phyloP scores from a whole-genome alignment of 495 filamentous ascomycete genomes.

The Podospora tetraspora region DNA sequence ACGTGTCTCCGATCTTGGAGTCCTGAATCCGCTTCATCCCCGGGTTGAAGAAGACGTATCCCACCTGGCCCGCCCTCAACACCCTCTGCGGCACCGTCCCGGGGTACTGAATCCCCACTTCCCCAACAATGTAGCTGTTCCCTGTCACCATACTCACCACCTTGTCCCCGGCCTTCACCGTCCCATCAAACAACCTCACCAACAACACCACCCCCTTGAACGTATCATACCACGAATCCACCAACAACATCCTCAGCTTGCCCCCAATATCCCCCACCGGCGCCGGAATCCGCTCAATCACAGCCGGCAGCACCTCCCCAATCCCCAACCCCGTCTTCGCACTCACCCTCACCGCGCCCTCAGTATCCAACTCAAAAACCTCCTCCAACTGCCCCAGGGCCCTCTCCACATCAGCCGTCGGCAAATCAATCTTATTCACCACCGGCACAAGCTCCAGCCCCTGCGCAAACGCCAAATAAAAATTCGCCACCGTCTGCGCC shows the following conservation, averaged over 20 bases:
- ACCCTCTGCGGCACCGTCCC: conserved; percentile 73
- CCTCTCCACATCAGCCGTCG: conserved; percentile 75
- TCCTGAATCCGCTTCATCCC: conserved; percentile 96
- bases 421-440: conserved; percentile 92
- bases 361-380: conserved; percentile 82
- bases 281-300: conserved; percentile 78
- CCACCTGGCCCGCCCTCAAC: conserved; percentile 86
- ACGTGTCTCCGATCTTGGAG: conserved; percentile 93
- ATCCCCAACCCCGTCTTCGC: conserved; percentile 93
- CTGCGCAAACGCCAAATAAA: conserved; percentile 10
- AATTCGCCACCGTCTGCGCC: conserved; percentile 84
- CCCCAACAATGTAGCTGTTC: conserved; percentile 83
- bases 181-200: conserved; percentile 87
- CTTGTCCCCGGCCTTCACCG: conserved; percentile 73
- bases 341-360: conserved; percentile 76
- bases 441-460: conserved; percentile 66
- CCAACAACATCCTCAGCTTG: conserved; percentile 77
- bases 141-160: conserved; percentile 80
- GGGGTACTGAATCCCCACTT: conserved; percentile 96
- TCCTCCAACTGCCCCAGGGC: conserved; percentile 79
- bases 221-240: conserved; percentile 96
- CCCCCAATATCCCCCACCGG: conserved; percentile 65
- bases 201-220: conserved; percentile 92
- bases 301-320: conserved; percentile 68
- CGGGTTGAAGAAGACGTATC: conserved; percentile 94